phyloP scores from a whole-genome alignment of 2,329 filamentous ascomycete genomes.

The Nemania serpens region DNA sequence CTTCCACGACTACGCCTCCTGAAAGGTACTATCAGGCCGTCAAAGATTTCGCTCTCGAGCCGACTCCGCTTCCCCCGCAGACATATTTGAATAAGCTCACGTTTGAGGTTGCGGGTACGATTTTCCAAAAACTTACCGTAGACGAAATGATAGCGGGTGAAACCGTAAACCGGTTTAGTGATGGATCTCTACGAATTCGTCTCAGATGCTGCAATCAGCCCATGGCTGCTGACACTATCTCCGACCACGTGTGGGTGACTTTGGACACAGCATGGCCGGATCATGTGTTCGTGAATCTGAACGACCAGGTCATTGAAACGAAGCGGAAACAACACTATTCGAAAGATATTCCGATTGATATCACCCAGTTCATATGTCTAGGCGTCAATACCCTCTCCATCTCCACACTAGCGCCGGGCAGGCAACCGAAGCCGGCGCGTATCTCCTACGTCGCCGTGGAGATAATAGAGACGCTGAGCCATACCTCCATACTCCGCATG shows the following conservation, averaged over 20 bases:
- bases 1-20: constrained; percentile 11
- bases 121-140: constrained; percentile 44
- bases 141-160: constrained; percentile 34
- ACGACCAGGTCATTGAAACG: constrained; percentile 59
- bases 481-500: constrained; percentile 49
- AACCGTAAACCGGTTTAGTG: constrained; percentile 46
- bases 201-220: constrained; percentile 63
- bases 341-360: constrained; percentile 75
- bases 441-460: constrained; percentile 74
- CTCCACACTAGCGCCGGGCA: constrained; percentile 42
- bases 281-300: constrained; percentile 71
- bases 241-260: constrained; percentile 63
- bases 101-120: constrained; percentile 51
- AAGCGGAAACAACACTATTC: constrained; percentile 74
- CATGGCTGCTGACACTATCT: constrained; percentile 35
- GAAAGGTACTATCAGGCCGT: constrained; percentile 63
- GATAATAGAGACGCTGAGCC: constrained; percentile 60
- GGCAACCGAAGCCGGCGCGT: constrained; percentile 25
- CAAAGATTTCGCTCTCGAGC: constrained; percentile 54
- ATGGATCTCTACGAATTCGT: constrained; percentile 66
- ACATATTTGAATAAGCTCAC: constrained; percentile 48
- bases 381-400: constrained; percentile 69
- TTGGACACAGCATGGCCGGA: constrained; percentile 73
- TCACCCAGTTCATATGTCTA: constrained; percentile 62
- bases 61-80: constrained; percentile 46